Base-by-base conservation (phyloP, 2,329 filamentous ascomycete genomes). In the Aphanoascus verrucosus region DNA sequence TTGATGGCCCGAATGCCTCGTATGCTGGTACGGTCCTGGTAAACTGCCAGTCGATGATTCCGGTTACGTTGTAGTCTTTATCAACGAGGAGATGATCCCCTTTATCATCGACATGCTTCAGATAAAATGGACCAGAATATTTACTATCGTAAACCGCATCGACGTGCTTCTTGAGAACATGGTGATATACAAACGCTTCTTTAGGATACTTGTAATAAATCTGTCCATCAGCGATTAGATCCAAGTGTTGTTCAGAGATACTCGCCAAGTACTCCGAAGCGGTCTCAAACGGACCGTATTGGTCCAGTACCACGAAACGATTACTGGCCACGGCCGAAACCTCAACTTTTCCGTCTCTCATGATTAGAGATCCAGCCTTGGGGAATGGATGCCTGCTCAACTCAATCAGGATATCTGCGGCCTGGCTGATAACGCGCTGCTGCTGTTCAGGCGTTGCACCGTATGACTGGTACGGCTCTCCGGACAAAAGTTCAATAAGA, bases 21-120 rank as follows among this genome's bases (percentile, higher is more conserved):
- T 61, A 59, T 50, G 66, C 63, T 1, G 69, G 58, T 15, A 64
- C 63, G 14, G 65, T 62, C 47, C 64, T 52, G 19, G 67, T 64
- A 66, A 65, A 72, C 55, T 74, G 68, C 72, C 72, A 77, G 56
- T 77, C 74, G 50, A 77, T 72, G 32, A 78, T 72, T 1, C 72
- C 73, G 5, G 70, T 75, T 34, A 78, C 69, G 53, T 74, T 72
- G 55, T 65, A 73, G 6, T 74, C 46, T 3, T 73, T 65, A 54
- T 78, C 70, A 1, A 71, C 69, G 0, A 78, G 62, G 12, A 78
- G 68, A 46, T 77, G 73, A 50, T 76, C 72, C 2, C 71, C 74
- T 58, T 76, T 77, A 56, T 77, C 73, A 53, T 75, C 70, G n/a
- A 65, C 60, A 58, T 75, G 69, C 57, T 74, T 76, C 7, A 78